phyloP scores from a whole-genome alignment of 2,329 filamentous ascomycete genomes.

The Colletotrichum sp. region DNA sequence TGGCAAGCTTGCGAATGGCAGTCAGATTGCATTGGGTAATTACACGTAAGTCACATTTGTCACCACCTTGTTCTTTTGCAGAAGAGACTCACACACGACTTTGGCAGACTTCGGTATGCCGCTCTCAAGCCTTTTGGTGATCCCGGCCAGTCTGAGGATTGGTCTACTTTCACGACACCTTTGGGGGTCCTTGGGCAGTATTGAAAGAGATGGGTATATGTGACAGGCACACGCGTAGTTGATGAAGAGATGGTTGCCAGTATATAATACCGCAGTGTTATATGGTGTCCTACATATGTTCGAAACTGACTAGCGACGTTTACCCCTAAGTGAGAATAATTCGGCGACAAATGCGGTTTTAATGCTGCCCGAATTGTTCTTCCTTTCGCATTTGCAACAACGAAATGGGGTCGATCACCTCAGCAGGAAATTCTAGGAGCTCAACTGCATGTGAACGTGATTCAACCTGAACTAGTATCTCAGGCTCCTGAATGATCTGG shows the following conservation, averaged over 20 bases:
- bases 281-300: not conserved
- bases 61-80: too few species aligned
- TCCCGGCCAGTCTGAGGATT: not conserved
- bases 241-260: not conserved
- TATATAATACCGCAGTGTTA: accelerated
- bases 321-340: not conserved
- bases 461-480: not conserved
- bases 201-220: not conserved
- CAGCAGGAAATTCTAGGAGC: not conserved
- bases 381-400: not conserved
- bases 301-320: not conserved
- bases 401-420: not conserved
- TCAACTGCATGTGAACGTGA: not conserved
- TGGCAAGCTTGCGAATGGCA: constrained; percentile 46
- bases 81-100: accelerated
- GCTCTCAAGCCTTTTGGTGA: constrained; percentile 9
- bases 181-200: constrained; percentile 31
- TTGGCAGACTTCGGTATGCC: constrained; percentile 8
- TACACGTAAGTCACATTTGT: constrained; percentile 36
- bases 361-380: not conserved
- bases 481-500: not conserved
- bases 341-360: not conserved
- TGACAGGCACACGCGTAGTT: too few species aligned
- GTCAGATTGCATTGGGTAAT: constrained; percentile 42
- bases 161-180: constrained; percentile 34